Percentiles rank a stretch among this genome's conserved stretches.
phyloP scores from a whole-genome alignment of 805 yeast species.

The Brettanomyces nanus region DNA sequence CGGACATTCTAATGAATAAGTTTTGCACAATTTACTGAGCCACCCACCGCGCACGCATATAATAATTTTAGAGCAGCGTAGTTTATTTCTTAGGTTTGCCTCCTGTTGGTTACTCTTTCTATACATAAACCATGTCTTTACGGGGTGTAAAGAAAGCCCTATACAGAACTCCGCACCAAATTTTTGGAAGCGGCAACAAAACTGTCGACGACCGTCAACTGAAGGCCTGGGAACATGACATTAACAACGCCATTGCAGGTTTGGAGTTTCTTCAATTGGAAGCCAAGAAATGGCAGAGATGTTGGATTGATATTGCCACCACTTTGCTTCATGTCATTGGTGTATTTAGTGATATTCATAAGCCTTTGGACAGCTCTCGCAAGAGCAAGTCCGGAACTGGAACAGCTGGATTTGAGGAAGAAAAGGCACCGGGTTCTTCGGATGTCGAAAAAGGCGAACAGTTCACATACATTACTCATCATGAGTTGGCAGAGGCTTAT shows the following conservation, averaged over 20 bases:
- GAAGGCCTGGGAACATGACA: constrained; percentile 35
- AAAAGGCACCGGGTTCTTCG: neutral
- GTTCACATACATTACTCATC: constrained; percentile 21
- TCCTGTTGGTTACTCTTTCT: no score
- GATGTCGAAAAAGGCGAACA: constrained; percentile 20
- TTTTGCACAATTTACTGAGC: no score
- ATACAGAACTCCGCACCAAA: constrained; percentile 28
- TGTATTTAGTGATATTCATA: constrained; percentile 27
- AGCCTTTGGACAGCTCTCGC: constrained; percentile 25
- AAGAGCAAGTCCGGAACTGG: constrained; percentile 12
- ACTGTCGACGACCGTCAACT: constrained; percentile 32
- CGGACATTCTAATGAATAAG: no score
- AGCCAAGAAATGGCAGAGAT: constrained; percentile 20
- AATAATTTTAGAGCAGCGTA: no score
- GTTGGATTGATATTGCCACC: constrained; percentile 26
- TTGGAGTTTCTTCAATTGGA: constrained; percentile 31
- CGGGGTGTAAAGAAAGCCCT: constrained; percentile 30
- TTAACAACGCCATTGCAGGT: constrained; percentile 34
- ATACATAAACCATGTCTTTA: constrained; percentile 23
- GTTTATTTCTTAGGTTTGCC: no score
- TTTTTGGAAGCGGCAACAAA: constrained; percentile 25
- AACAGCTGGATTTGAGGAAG: constrained; percentile 26
- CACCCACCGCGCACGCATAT: no score
- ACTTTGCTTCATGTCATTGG: constrained; percentile 25
- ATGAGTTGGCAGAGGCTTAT: constrained; percentile 23